Base-by-base conservation (phyloP, 202 grass and related monocot species). In the Panicum virgatum region DNA sequence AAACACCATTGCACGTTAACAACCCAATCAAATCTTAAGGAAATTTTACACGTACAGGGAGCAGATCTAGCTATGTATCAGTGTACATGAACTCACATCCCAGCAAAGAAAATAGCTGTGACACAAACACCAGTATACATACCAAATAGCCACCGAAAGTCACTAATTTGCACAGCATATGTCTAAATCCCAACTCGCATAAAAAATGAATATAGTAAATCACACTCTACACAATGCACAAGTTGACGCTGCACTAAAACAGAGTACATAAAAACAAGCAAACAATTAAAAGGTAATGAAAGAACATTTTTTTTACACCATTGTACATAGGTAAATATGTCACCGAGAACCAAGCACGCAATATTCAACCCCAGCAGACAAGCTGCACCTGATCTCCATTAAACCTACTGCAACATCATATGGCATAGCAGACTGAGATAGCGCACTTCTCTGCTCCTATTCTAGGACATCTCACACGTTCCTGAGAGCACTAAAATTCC, bases 121-220 rank as follows among this genome's bases (percentile, higher is more conserved):
- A 16, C n/a, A 69, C 38, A 60, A 84, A 29, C 12, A 51, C 42
- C 5, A 44, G n/a, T 67, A 27, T 43, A 12, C 15, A 72, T 63
- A 37, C 3, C 20, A 59, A 72, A 62, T 26, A 5, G 48, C 42
- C 8, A 3, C 23, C 18, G 48, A 79, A 53, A 64, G 44, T 36
- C 34, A 80, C 47, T 27, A 40, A 11, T 53, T 52, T 5, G 13
- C 39, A 38, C 9, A 40, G 58, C 14, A 67, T 50, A 77, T 64
- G 51, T 30, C 22, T 5, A 75, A 50, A 71, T 47, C 72, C 20
- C 2, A 46, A 12, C 9, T 12, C 14, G 26, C 14, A 13, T 8
- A 37, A 69, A 69, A 72, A 45, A 61, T 9, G 15, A 52, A 66
- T 54, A 67, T 52, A 56, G 52, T 13, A 84, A 69, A 84, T n/a